These are phyloP conservation scores for Durusdinium trenchii DNA, from an alignment of 73 alveolate genomes.

Conservation along the genomic window DNA sequence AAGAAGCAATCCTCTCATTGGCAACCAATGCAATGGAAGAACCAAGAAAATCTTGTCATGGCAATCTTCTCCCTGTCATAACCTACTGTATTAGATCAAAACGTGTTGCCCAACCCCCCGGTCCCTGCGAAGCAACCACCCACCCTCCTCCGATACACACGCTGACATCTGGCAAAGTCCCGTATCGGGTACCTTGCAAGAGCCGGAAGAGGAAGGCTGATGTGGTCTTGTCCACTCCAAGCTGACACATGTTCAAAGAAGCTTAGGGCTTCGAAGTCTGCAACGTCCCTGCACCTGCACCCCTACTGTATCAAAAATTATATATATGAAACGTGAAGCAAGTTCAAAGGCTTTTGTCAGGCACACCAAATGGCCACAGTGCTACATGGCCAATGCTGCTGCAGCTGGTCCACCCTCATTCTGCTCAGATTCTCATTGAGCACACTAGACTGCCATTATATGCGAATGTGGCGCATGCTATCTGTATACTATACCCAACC, in stretches of 20 bases:
- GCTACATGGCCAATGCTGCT: conserved; percentile 43
- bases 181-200: conserved; percentile 67
- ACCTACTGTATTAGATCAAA: not conserved
- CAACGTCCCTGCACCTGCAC: not conserved
- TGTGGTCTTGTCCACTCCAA: not conserved
- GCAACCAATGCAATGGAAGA: not conserved
- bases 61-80: not conserved
- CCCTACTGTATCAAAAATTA: not conserved
- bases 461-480: no score
- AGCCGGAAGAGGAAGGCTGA: not conserved
- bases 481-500: no score
- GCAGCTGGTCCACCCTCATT: conserved; percentile 54
- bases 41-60: not conserved
- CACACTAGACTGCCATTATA: no score
- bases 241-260: not conserved
- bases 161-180: conserved; percentile 9
- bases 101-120: not conserved
- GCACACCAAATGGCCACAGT: conserved; percentile 47
- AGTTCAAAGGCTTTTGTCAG: not conserved
- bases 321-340: not conserved
- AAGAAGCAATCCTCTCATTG: not conserved
- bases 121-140: not conserved
- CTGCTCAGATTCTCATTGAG: no score
- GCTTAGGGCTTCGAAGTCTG: not conserved
- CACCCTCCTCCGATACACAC: conserved; percentile 52